A percentile compares a stretch with the other conserved stretches of the same genome.
Evolutionary conservation across 1,284 basidiomycete species (phyloP).

Genomic region (Ceratobasidium sp.): DNA sequence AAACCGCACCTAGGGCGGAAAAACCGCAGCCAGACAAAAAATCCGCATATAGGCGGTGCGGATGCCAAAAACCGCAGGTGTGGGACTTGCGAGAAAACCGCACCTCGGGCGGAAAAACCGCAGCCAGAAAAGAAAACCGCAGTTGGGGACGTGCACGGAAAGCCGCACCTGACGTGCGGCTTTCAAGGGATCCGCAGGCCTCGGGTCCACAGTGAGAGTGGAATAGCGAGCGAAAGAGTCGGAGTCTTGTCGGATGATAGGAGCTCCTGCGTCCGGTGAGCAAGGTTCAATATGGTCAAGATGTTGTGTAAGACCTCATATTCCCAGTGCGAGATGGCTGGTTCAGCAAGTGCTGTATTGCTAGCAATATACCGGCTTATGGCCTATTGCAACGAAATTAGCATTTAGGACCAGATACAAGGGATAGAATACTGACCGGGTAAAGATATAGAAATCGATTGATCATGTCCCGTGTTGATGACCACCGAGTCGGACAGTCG

Average conservation of each 20-base stretch:
- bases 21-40: too few species aligned
- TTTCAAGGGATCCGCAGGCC: too few species aligned
- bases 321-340: conserved; percentile 1
- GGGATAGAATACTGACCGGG: conserved; percentile 26
- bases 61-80: too few species aligned
- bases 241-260: conserved; percentile 47
- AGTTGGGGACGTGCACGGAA: too few species aligned
- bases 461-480: conserved; percentile 40
- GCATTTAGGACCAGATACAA: background rate
- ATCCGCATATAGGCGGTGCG: too few species aligned
- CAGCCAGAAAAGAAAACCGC: too few species aligned
- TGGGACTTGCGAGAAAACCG: too few species aligned
- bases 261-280: conserved; percentile 43
- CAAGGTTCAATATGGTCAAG: background rate
- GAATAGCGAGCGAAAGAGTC: conserved; percentile 35
- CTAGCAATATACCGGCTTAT: conserved; percentile 24
- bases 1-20: too few species aligned
- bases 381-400: conserved; percentile 17
- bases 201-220: too few species aligned
- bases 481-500: conserved; percentile 41
- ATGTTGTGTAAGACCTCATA: conserved; percentile 36
- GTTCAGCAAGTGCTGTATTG: background rate
- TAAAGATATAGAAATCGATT: conserved; percentile 43
- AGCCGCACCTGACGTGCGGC: too few species aligned
- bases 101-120: too few species aligned